Evolutionary conservation across 2,329 filamentous ascomycete species (phyloP), one percentile per base, ranked within the genome.

Genomic region (Cladosporium sp.): DNA sequence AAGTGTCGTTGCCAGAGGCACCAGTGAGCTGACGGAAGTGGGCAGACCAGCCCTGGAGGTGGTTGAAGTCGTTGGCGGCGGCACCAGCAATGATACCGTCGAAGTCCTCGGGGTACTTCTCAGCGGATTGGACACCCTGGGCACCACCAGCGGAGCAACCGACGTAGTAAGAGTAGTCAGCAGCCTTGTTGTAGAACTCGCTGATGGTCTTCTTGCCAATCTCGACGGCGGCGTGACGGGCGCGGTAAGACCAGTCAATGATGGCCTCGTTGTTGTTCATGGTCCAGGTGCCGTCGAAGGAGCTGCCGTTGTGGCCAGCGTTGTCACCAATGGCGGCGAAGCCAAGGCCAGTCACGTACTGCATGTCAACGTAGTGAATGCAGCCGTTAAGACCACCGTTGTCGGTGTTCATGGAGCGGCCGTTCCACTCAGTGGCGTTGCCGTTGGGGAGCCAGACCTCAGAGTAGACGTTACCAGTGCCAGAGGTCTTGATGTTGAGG

Each of bases 111-210:
- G 78, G 78, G 60, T 73, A 80, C 47, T 73, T 68, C 59, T 80
- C 74, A 3, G 75, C 72, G 2, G 75, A 75, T 60, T 78, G 78
- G 57, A 79, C 68, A 37, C 78, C 78, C 63, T 80, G 77, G n/a
- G 74, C 72, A 19, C 78, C 78, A 59, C 78, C 78, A n/a, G 75
- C 75, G 1, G 77, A 79, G 66, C 78, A 80, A 20, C 77, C 77
- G 8, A 78, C 65, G 63, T 76, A 80, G 68, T 80, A 80, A 19
- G 75, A 75, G 60, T 79, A 76, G 37, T 68, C 67, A 49, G 71
- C 69, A 15, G 68, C 61, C 45, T 72, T 61, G 15, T 67, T 68
- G 59, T 78, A 78, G 67, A 76, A 78, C 22, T 64, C 61, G 40
- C 67, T 65, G 40, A 70, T 65, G 28, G 73, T 61, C 47, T 67